Evolutionary conservation across 2,329 filamentous ascomycete species (phyloP), one percentile per base, ranked within the genome.

Genomic region (Ilyonectria robusta): DNA sequence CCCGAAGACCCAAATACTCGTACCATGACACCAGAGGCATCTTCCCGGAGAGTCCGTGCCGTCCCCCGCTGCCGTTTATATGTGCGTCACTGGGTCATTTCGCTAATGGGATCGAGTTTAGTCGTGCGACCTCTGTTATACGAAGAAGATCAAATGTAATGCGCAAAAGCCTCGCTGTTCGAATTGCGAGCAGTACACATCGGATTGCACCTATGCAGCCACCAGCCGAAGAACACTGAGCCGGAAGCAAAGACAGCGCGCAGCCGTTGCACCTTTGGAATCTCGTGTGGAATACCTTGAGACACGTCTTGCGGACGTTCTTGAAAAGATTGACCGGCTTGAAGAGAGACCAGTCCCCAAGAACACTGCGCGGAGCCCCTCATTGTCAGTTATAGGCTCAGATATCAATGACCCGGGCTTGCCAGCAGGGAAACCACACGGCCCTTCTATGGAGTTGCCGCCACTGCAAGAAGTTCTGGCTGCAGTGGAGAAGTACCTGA

Each of bases 401-500:
- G 5, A 37, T 1, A 37, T 2, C 35, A 37, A 37, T 15, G 35
- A 15, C 13, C 5, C 3, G 35, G 2, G 10, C 9, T 15, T 7
- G 35, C 35, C 13, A 4, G 13, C 13, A 10, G 35, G 35, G 35
- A 17, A 47, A 59, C 19, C 50, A 11, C 13, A 5, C 23, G 4
- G 23, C 23, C 23, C 23, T 23, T 23, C 13, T 11, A 37, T 59
- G 55, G 55, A 35, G 21, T 29, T 59, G 15, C 55, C 55, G 19
- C 55, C 55, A 7, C 15, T 17, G 9, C 37, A 33, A 8, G 15
- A n/a, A 23, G 58, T 71, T 26, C 51, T 65, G 33, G 62, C 64
- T 6, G 48, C 62, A 1, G 51, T 75, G 10, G 57, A 70, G 21
- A 33, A 29, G 7, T 73, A 69, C 59, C 70, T 75, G 37, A 21